Base-by-base conservation (phyloP, 2,329 filamentous ascomycete species). In the Colletotrichum gloeosporioides region DNA sequence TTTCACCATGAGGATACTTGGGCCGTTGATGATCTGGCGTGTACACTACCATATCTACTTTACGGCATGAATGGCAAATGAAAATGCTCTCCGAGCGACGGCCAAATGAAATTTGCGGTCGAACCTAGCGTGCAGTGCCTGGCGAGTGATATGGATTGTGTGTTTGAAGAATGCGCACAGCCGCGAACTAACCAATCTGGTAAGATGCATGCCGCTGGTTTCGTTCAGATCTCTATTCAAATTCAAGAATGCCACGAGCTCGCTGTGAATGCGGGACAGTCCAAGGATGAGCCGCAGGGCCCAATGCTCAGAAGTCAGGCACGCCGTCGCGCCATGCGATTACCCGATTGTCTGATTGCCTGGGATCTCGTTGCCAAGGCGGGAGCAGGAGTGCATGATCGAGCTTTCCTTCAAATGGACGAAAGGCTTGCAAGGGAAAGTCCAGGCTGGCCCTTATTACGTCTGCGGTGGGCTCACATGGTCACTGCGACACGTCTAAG, bases 391-490 rank as follows among this genome's bases (percentile, higher is more conserved):
- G 59, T 55, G 59, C 74, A 76, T 73, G 70, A 65, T 74, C 59
- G 44, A 31, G 27, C 57, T 61, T 39, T 65, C 32, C 59, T 53
- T 59, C 61, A 69, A 53, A 36, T 25, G 36, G 29, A 59, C 8
- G 49, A n/a, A 25, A 49, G 18, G 25, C 31, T 36, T 66, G 29
- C 71, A 36, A 27, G 10, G 29, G 16, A 31, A 25, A 22, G 57
- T 57, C 22, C 53, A 62, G 69, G 57, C 18, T 63, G 25, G 61
- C 15, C 59, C 32, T 53, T 27, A 69, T 76, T 76, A 69, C 70
- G 64, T 73, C 70, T 69, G 69, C 74, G 70, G 70, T 61, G 71
- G 65, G 71, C 64, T 76, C 65, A 74, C 71, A 69, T 69, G 71
- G 65, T 57, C 73, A 36, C 16, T 27, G 39, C 36, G 22, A 36